Evolutionary conservation across 2,329 filamentous ascomycete species (phyloP), one percentile per base, ranked within the genome.

Genomic region (Myriosclerotinia curreyana): DNA sequence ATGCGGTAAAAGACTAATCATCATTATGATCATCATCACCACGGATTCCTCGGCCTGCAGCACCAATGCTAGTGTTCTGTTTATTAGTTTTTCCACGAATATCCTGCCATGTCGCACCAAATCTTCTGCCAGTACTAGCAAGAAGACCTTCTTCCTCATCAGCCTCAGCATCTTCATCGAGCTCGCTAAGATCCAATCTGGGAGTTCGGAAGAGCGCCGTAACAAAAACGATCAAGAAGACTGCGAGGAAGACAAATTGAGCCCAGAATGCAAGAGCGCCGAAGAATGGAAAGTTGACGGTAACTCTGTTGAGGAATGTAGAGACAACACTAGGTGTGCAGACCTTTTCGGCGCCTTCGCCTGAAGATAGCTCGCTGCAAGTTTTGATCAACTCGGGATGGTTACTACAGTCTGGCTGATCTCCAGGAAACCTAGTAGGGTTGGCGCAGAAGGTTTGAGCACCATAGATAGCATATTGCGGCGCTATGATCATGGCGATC

Each of bases 231-330:
- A 96, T 78, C 12, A 96, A 76, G 76, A 96, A 97, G 25, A 97
- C 82, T 42, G 77, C 89, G 51, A 99, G 78, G 78, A 99, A 98
- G 15, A 84, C 90, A 74, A 97, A 98, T 73, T 99, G 95, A 0
- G 92, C 91, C 92, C 93, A 99, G 76, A 98, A 99, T 70, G 91
- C 85, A n/a, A 98, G 79, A 14, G 89, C 86, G 14, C 95, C 95
- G 73, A 99, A 96, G 74, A 97, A 92, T 7, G 95, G 93, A 83
- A 95, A 99, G 74, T 96, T 96, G 73, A 96, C 84, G 28, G 91
- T 93, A 66, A 97, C 86, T 52, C 93, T 87, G 77, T 98, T 97
- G 69, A 99, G 82, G 77, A 99, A 96, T 0, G 91, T 96, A 66
- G 91, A 95, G 75, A 93, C 90, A 46, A 97, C 87, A 28, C 89